Base-by-base conservation (phyloP, 805 yeast genomes). In the Suhomyces emberorum region DNA sequence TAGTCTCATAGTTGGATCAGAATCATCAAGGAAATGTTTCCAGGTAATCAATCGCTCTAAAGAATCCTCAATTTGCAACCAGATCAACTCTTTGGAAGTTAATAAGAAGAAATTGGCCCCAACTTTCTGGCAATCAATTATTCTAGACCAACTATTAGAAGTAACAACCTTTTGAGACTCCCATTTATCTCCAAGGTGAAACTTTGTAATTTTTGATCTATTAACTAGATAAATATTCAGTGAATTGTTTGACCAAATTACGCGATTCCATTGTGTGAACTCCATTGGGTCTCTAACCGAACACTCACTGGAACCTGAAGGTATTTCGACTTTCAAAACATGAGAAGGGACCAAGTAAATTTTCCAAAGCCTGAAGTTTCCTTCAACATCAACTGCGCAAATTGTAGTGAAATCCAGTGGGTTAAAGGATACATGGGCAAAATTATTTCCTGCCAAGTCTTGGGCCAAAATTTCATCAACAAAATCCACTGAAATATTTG, bases 61-160 rank as follows among this genome's bases (percentile, higher is more conserved):
- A 3, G 59, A 55, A 7, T 44, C 50, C 1, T 40, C 9, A 60
- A 57, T 12, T 53, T 57, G 63, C 14, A 81, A 47, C 69, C 88
- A 62, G 0, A 77, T 70, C 6, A 88, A 34, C 47, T 84, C 89
- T 38, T 72, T 75, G 1, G 88, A 72, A 0, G 95, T 85, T 18
- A 88, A 58, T 4, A 84, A 48, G 27, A 83, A 69, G 3, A 72
- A 59, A 40, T 69, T 63, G 3, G 59, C 46, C 33, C 28, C 9
- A 40, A 36, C 9, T 64, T 54, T 28, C 54, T 52, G 15, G 35
- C 71, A 55, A 37, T 78, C 86, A 29, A 71, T 54, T 2, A 81
- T 44, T 24, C 58, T 55, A 0, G 82, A 69, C 80, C 81, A 79
- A 0, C 74, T 63, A 22, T 73, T 71, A 1, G 81, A 74, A 7